phyloP scores from a whole-genome alignment of 306 rosid genomes.

The Astragalus membranaceus region DNA sequence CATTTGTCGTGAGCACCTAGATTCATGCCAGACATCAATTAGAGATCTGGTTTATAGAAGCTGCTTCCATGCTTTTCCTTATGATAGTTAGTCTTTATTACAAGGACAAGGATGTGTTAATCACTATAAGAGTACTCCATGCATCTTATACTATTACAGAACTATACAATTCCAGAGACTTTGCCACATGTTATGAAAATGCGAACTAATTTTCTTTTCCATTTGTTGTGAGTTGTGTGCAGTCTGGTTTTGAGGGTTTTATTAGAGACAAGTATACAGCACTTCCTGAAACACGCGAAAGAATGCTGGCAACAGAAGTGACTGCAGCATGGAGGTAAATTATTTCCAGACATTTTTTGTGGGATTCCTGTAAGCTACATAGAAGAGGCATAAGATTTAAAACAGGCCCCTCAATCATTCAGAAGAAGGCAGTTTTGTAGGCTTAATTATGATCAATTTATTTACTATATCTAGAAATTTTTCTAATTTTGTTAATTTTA shows the following conservation, averaged over 20 bases:
- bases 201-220: not conserved
- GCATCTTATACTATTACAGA: not conserved
- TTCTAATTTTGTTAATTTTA: too few relatives aligned
- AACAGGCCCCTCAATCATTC: not conserved
- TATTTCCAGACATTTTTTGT: not conserved
- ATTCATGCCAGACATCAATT: not conserved
- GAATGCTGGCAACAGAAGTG: conserved; percentile 87
- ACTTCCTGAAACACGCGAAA: conserved; percentile 89
- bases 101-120: not conserved
- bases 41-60: not conserved
- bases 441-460: not conserved
- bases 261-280: conserved; percentile 72
- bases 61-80: not conserved
- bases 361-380: not conserved
- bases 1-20: not conserved
- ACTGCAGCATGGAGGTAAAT: conserved; percentile 78
- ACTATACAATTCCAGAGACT: not conserved
- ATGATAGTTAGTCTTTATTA: not conserved
- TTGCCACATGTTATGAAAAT: not conserved
- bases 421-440: not conserved
- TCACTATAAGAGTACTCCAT: not conserved
- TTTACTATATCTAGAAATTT: not conserved
- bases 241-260: conserved; percentile 96
- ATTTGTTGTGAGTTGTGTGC: conserved; percentile 20
- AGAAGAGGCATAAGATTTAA: not conserved